Base-by-base conservation (phyloP, 2,329 filamentous ascomycete genomes). In the Cladophialophora exuberans region DNA sequence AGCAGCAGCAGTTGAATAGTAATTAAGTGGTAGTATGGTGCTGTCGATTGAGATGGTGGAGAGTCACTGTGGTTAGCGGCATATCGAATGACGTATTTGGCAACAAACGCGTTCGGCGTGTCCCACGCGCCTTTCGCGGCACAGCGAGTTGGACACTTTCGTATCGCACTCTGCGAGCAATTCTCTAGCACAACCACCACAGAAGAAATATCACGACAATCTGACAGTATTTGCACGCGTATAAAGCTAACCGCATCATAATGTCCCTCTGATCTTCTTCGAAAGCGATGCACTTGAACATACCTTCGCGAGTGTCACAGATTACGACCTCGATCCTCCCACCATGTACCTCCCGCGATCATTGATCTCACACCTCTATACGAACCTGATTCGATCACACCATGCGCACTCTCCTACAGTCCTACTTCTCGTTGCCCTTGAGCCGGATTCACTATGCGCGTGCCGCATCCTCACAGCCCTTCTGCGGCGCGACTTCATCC, bases 401-500 rank as follows among this genome's bases (percentile, higher is more conserved):
- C 90, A 97, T 69, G 88, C 92, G n/a, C 84, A 93, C 47, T 94
- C 91, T 15, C 89, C 93, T 33, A 92, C 92, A 0, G 90, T 97
- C 50, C 82, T 97, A 22, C 84, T 99, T 61, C 88, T 99, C 53
- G 59, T 64, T 9, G 89, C 93, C 30, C 88, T 97, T 69, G 93
- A 97, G 69, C 91, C 94, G 52, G 94, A 99, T 76, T 89, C 94
- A 61, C 84, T 99, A 59, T 97, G 93, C 73, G 94, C 92, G 60
- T 96, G 91, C 71, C 90, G 92, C 59, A 97, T 99, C 58, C 84
- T 99, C 43, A 96, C 93, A 2, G 83, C 88, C 46, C 81, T 99
- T n/a, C 80, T 99, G 57, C 97, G 96, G 75, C 88, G 93, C 79
- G 94, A 99, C 78, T 97, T 96, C 70, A 96, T 99, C 64, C 89